A percentile compares a stretch with the other conserved stretches of the same genome.
phyloP scores from a whole-genome alignment of 768 basidiomycete species.

The Strobilomyces confusus region DNA sequence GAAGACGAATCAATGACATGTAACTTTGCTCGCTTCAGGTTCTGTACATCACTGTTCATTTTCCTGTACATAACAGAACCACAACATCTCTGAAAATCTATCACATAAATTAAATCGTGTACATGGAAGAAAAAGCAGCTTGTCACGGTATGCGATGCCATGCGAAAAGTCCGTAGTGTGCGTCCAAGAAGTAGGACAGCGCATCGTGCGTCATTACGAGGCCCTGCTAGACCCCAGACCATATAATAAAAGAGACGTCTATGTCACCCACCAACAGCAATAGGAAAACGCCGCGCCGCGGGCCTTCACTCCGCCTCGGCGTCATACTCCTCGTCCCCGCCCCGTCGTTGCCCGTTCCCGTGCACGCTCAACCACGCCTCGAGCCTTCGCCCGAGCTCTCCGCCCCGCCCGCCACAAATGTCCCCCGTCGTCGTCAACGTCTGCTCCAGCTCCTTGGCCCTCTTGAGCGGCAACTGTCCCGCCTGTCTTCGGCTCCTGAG shows the following conservation, averaged over 20 bases:
- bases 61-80: background rate
- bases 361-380: slow-evolving; percentile 67
- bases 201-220: slow-evolving; percentile 1
- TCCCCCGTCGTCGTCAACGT: slow-evolving; percentile 70
- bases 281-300: slow-evolving; percentile 1
- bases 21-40: too few relatives aligned
- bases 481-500: slow-evolving; percentile 35
- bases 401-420: slow-evolving; percentile 74
- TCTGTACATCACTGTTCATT: too few relatives aligned
- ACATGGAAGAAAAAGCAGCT: background rate
- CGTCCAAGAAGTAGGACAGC: background rate
- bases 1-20: background rate
- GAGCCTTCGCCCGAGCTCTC: slow-evolving; percentile 68
- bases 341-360: slow-evolving; percentile 17
- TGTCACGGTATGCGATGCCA: background rate
- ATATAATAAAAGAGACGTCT: background rate
- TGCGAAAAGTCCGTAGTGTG: slow-evolving; percentile 1
- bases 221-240: background rate
- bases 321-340: slow-evolving; percentile 14
- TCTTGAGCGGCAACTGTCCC: slow-evolving; percentile 48
- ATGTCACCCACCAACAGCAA: too few relatives aligned
- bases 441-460: slow-evolving; percentile 66
- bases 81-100: background rate
- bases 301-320: background rate
- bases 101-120: background rate